phyloP scores from a whole-genome alignment of 116 monocot species.

The Phalaenopsis hybrid region DNA sequence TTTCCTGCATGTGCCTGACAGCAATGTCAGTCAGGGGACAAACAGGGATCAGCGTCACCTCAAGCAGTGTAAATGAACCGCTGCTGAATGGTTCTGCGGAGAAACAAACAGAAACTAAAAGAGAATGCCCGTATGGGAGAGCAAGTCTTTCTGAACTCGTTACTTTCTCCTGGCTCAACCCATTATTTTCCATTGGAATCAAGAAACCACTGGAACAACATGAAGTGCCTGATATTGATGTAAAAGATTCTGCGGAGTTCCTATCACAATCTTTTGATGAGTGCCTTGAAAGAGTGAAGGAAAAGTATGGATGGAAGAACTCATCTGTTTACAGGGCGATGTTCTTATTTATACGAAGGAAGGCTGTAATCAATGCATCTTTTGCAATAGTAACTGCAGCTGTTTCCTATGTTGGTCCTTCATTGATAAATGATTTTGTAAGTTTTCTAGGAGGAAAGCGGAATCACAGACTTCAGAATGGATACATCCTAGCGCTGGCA shows the following conservation, averaged over 20 bases:
- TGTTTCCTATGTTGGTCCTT: constrained; percentile 79
- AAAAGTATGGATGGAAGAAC: constrained; percentile 25
- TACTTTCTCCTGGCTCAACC: constrained; percentile 88
- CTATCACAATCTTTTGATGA: constrained; percentile 39
- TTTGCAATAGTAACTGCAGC: constrained; percentile 64
- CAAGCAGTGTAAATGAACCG: constrained; percentile 39
- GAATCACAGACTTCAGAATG: constrained; percentile 34
- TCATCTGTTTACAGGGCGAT: constrained; percentile 57
- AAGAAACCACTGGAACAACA: constrained; percentile 56
- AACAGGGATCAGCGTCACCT: constrained; percentile 53
- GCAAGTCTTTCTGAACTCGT: constrained; percentile 65
- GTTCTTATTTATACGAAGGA: constrained; percentile 52
- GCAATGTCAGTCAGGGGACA: constrained; percentile 47
- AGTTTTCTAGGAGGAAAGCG: constrained; percentile 51
- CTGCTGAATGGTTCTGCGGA: constrained; percentile 40
- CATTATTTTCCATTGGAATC: constrained; percentile 51
- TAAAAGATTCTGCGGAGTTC: constrained; percentile 51
- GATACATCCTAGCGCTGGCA: constrained; percentile 57
- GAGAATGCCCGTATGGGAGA: constrained; percentile 47
- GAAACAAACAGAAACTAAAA: constrained; percentile 26
- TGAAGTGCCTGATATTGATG: constrained; percentile 63
- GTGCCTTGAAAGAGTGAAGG: constrained; percentile 30
- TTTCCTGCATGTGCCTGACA: constrained; percentile 37
- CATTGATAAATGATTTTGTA: constrained; percentile 62
- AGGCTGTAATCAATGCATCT: constrained; percentile 68